Percentiles rank a stretch among this genome's conserved stretches.
phyloP scores from a whole-genome alignment of 2,329 filamentous ascomycete species.

The Colletotrichum abscissum region DNA sequence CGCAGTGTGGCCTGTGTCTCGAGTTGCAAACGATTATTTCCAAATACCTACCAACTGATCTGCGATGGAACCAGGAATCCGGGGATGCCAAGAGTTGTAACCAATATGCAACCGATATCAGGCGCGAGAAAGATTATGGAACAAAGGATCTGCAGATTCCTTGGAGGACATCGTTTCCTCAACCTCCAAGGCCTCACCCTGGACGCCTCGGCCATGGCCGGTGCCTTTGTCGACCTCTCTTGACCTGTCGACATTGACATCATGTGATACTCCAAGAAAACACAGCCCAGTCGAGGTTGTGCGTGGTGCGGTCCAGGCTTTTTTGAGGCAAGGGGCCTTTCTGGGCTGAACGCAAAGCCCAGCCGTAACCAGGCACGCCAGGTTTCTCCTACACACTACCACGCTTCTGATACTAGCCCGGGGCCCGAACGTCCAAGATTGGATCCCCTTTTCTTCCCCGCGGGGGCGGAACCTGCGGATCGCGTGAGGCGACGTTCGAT shows the following conservation, averaged over 20 bases:
- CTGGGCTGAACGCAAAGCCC: constrained; percentile 2
- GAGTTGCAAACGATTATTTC: constrained; percentile 1
- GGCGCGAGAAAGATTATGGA: constrained; percentile 4
- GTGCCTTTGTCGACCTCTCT: background rate
- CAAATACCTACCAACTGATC: constrained; percentile 19
- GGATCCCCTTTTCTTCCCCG: constrained; percentile 4
- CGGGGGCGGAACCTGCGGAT: constrained; percentile 6
- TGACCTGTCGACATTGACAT: constrained; percentile 3
- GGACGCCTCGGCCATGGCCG: constrained; percentile 14
- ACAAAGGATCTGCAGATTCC: constrained; percentile 7
- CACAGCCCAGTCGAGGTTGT: constrained; percentile 21
- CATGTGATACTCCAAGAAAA: constrained; percentile 10
- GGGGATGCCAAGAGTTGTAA: constrained; percentile 27
- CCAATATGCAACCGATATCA: constrained; percentile 11
- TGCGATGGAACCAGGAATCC: constrained; percentile 2
- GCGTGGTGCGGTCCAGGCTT: constrained; percentile 12
- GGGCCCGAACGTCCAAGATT: constrained; percentile 23
- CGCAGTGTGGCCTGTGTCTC: constrained; percentile 15
- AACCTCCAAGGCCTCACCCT: constrained; percentile 1
- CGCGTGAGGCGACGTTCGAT: background rate
- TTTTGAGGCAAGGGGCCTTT: background rate
- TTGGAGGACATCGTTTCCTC: background rate
- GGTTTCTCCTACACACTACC: constrained; percentile 17
- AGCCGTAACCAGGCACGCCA: background rate
- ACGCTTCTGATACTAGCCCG: constrained; percentile 15